phyloP scores from a whole-genome alignment of 2,329 filamentous ascomycete species.

The Helotiales sp. region DNA sequence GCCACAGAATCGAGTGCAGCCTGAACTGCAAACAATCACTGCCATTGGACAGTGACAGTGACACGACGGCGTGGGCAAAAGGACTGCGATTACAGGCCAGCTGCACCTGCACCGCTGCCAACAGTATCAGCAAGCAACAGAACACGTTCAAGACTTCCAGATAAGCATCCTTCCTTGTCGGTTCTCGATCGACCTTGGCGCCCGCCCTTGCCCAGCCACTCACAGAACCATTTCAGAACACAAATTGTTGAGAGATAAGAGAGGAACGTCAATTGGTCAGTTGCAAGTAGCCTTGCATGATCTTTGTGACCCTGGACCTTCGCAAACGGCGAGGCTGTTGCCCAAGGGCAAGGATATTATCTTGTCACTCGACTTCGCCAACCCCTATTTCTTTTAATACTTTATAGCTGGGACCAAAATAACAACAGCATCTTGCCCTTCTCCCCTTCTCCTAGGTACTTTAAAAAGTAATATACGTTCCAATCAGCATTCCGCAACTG shows the following conservation, averaged over 20 bases:
- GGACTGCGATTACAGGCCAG: conserved; percentile 4
- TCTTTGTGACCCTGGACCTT: neutral
- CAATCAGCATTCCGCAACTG: neutral
- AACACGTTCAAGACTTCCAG: neutral
- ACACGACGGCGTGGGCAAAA: conserved; percentile 14
- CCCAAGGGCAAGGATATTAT: neutral
- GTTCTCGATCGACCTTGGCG: neutral
- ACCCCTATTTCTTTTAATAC: neutral
- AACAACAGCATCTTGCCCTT: neutral
- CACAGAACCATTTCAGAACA: neutral
- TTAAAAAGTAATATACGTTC: neutral
- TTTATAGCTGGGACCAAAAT: neutral
- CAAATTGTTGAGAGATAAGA: conserved; percentile 16
- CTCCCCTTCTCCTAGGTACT: neutral
- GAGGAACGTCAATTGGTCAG: neutral
- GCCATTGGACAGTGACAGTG: conserved; percentile 7
- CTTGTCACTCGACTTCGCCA: neutral
- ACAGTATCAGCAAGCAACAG: neutral
- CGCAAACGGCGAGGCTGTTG: conserved; percentile 7
- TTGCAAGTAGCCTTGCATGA: conserved; percentile 4
- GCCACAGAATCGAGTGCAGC: conserved; percentile 5
- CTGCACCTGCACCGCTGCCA: neutral
- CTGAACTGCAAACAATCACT: neutral
- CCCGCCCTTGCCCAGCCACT: neutral
- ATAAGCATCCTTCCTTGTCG: conserved; percentile 16